Evolutionary conservation across 257 asterid genomes (phyloP).

Genomic region (Perilla frutescens): DNA sequence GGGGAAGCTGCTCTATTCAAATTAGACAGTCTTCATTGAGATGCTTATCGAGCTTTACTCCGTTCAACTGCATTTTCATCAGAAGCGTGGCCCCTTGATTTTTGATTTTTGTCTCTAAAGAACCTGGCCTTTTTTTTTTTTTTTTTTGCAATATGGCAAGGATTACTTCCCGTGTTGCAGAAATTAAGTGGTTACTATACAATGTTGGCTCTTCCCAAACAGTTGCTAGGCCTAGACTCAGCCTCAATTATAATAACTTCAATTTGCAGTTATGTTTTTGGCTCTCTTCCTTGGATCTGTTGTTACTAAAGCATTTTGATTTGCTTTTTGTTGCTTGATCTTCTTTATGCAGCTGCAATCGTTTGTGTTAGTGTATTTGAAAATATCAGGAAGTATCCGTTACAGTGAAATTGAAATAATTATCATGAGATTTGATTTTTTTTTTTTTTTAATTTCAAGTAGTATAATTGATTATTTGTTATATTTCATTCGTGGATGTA

Average conservation of each 20-base stretch:
- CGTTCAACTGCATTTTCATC: conserved; percentile 2
- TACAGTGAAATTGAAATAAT: neutral
- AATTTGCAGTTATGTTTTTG: neutral
- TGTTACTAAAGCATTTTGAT: neutral
- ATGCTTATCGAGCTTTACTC: conserved; percentile 23
- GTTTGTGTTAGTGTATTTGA: neutral
- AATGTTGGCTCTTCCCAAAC: conserved; percentile 9
- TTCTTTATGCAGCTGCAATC: neutral
- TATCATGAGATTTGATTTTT: neutral
- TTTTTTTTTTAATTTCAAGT: too few relatives aligned
- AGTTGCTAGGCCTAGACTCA: conserved; percentile 2
- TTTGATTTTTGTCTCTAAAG: neutral
- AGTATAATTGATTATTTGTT: too few relatives aligned
- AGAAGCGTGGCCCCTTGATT: neutral
- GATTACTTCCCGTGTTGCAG: conserved; percentile 14
- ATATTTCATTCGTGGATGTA: neutral
- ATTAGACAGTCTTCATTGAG: conserved; percentile 6
- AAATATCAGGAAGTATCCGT: too few relatives aligned
- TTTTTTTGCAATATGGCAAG: neutral
- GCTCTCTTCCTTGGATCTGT: neutral
- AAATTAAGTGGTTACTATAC: conserved; percentile 13
- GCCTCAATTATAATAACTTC: neutral
- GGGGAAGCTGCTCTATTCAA: conserved; percentile 24
- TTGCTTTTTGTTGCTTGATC: conserved; percentile 1
- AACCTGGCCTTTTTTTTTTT: neutral